A percentile compares a stretch with the other conserved stretches of the same genome.
Evolutionary conservation across 176 grass and related monocot genomes (phyloP).

Genomic region (Zizania latifolia): DNA sequence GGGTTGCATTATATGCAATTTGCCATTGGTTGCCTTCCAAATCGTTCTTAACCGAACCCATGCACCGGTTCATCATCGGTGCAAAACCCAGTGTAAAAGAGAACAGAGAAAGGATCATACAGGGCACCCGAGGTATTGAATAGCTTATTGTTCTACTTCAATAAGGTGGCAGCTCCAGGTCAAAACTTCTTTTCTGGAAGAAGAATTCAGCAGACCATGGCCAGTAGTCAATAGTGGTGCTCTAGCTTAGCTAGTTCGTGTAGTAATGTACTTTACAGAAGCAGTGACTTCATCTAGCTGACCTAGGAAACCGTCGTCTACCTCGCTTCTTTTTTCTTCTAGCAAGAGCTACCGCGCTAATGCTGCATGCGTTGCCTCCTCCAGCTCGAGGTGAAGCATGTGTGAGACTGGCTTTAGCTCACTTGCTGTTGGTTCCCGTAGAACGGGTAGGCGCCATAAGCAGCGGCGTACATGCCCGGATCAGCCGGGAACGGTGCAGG

Average conservation of each 20-base stretch:
- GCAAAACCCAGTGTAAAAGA: background rate
- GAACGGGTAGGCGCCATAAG: slow-evolving; percentile 79
- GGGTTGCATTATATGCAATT: too few species aligned
- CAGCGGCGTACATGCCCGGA: slow-evolving; percentile 74
- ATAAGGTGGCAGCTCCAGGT: slow-evolving; percentile 40
- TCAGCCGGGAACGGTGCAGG: slow-evolving; percentile 76
- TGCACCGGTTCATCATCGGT: too few species aligned
- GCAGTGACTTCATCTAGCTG: slow-evolving; percentile 55
- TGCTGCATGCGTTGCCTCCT: slow-evolving; percentile 23
- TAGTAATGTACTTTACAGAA: slow-evolving; percentile 57
- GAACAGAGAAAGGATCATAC: background rate
- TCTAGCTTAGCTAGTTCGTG: slow-evolving; percentile 49
- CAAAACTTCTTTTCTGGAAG: slow-evolving; percentile 31
- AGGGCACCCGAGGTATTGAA: slow-evolving; percentile 17
- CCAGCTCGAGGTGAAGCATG: background rate
- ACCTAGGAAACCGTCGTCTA: slow-evolving; percentile 52
- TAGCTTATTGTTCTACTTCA: slow-evolving; percentile 52
- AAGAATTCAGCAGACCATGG: slow-evolving; percentile 30
- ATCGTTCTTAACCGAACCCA: too few species aligned
- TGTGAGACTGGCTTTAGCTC: slow-evolving; percentile 57
- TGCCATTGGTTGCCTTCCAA: too few species aligned
- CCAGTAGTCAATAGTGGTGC: slow-evolving; percentile 20
- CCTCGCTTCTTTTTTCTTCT: slow-evolving; percentile 8
- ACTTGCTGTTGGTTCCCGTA: slow-evolving; percentile 86
- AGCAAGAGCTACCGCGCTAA: slow-evolving; percentile 49